Base-by-base conservation (phyloP, 768 basidiomycete species). In the Leccinum uliginosum region DNA sequence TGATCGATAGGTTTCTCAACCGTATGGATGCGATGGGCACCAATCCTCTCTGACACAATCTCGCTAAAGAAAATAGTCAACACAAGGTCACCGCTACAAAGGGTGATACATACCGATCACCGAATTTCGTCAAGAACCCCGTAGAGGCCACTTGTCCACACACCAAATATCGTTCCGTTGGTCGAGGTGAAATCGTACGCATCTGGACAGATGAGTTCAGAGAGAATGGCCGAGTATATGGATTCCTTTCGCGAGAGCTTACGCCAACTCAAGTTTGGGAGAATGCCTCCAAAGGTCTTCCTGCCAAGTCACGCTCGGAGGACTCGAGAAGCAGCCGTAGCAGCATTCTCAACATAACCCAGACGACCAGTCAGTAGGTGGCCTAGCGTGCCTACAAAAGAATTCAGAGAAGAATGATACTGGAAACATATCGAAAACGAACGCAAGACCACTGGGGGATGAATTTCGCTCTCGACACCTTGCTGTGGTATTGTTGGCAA, bases 241-340 rank as follows among this genome's bases (percentile, higher is more conserved):
- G 54, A 23, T 50, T 62, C n/a, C 40, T 43, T 44, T 59, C 61
- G 21, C 63, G 59, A 24, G 55, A 54, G 15, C 62, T 27, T 24
- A 43, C 34, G 21, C 54, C 23, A 29, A 43, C 12, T 44, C 38
- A n/a, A 1, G 23, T 10, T 30, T 34, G 38, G 4, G 53, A 10
- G 12, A 27, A n/a, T 10, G 34, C 21, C 1, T 50, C 34, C 1
- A 17, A 34, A 24, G 10, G 10, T 30, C 59, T 45, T 40, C 38
- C 56, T 5, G 7, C 15, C 55, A 12, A 26, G 4, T 29, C 27
- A 8, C 35, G 12, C 17, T 40, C 32, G 3, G 49, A 24, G 15
- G 24, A 30, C 38, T 19, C 14, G 23, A 35, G 57, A n/a, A n/a
- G 1, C 11, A 3, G 6, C 34, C 3, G 38, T 14, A 12, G 21